Base-by-base conservation (phyloP, 2,329 filamentous ascomycete genomes). In the Coniochaeta ligniaria region DNA sequence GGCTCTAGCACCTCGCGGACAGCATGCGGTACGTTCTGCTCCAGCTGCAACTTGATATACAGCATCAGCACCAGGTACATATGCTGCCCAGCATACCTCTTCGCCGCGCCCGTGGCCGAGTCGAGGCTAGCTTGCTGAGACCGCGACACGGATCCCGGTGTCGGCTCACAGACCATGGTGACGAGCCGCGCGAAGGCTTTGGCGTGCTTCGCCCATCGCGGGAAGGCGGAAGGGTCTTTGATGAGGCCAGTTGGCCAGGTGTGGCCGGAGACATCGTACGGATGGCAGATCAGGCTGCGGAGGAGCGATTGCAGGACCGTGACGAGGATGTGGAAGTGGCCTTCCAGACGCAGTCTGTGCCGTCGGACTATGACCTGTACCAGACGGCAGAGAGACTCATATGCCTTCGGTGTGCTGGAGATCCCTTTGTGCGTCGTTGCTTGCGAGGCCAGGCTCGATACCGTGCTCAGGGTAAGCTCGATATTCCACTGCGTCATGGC, bases 1-100 rank as follows among this genome's bases (percentile, higher is more conserved):
- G 80, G 77, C 68, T 85, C 79, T 52, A 88, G 75, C 58, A 78
- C 81, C 68, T 83, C 82, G 38, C 82, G 74, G 24, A 87, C 75
- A 9, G 72, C 73, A 14, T 77, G 76, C 11, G 79, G 70, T 60
- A 87, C 78, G 33, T 76, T 75, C 58, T 75, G 74, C 67, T 86
- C 83, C 6, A 88, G 78, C 70, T 87, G 84, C 64, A 87, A 73
- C 72, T 81, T 83, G 64, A 87, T 76, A 67, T 87, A 88, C 59
- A 78, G 73, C 73, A 83, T 80, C 50, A 88, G 70, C 6, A 88
- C 72, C 33, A 83, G 72, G 65, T 85, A 85, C 81, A 88, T 86
- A 71, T 86, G 79, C 63, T 83, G 78, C 5, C 84, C 84, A 0
- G 84, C 84, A 7, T 81, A 83, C 17, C 83, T 78, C 73, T 86